These are phyloP conservation scores for Phyllosticta paracitricarpa DNA, from an alignment of 2,329 filamentous ascomycete species.

Conservation along the genomic window DNA sequence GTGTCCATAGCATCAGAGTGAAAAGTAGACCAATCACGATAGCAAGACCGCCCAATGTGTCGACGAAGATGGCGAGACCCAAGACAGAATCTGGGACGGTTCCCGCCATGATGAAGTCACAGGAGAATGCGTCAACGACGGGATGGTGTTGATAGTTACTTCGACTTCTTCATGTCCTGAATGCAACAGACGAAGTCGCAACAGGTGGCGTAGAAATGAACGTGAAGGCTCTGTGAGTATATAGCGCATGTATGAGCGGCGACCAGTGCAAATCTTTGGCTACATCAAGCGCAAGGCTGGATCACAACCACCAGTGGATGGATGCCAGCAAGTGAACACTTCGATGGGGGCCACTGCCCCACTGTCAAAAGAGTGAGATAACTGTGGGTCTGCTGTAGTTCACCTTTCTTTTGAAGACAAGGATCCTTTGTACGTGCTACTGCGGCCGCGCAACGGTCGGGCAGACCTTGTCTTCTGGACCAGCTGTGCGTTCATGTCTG, in stretches of 20 bases:
- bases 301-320: background rate
- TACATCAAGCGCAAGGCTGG: background rate
- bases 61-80: conserved; percentile 8
- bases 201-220: background rate
- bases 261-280: background rate
- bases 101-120: background rate
- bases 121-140: background rate
- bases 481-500: background rate
- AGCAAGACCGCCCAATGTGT: conserved; percentile 1
- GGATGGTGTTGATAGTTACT: background rate
- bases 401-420: background rate
- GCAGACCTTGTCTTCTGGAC: background rate
- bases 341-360: background rate
- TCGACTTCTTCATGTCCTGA: background rate
- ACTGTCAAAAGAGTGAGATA: background rate
- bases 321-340: background rate
- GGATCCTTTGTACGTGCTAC: background rate
- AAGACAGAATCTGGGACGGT: conserved; percentile 1
- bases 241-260: background rate
- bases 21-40: conserved; percentile 2
- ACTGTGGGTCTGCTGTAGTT: background rate
- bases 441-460: background rate
- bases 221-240: background rate
- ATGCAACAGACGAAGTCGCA: background rate
- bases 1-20: conserved; percentile 6